Evolutionary conservation across 176 grass and related monocot species (phyloP), one percentile per base, ranked within the genome.

Genomic region (Bromus sterilis): DNA sequence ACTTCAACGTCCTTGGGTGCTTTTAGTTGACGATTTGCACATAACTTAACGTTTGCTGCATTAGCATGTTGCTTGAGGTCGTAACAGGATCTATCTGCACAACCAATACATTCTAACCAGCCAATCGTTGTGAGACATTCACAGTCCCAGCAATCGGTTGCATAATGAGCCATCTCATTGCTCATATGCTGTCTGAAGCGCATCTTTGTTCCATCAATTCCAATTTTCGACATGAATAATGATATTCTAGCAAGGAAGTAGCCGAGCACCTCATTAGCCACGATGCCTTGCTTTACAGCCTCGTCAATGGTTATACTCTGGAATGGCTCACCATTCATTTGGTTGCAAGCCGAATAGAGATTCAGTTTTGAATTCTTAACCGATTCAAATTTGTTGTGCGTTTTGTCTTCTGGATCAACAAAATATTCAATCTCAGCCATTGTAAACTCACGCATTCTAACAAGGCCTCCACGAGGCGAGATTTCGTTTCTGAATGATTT

Each of bases 111-210:
- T 71, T 94, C 88, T 59, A 91, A 91, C 91, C 91, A 94, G 1
- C 91, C 88, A 4, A 85, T 85, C 85, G n/a, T n/a, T n/a, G n/a
- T n/a, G n/a, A n/a, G n/a, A n/a, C n/a, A n/a, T n/a, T n/a, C n/a
- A n/a, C n/a, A n/a, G n/a, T 91, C 88, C 91, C 91, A 94, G 77
- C 88, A 94, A 42, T 91, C 88, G 51, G 91, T 85, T 10, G 91
- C 91, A 83, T 91, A 94, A n/a, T 94, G 88, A 41, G 91, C 91
- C 91, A 94, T 94, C 82, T 94, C 91, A 80, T 94, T 94, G 25
- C 85, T 78, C 44, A 94, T 59, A 80, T 94, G 91, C 74, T 94
- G 91, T 78, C 88, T 88, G 68, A 94, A 94, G 36, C 85, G 81
- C 68, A 94, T 49, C 8, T 69, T 34, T 15, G 34, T 78, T 41